Base-by-base conservation (phyloP, 305 asterid genomes). In the Coffea humblotiana region DNA sequence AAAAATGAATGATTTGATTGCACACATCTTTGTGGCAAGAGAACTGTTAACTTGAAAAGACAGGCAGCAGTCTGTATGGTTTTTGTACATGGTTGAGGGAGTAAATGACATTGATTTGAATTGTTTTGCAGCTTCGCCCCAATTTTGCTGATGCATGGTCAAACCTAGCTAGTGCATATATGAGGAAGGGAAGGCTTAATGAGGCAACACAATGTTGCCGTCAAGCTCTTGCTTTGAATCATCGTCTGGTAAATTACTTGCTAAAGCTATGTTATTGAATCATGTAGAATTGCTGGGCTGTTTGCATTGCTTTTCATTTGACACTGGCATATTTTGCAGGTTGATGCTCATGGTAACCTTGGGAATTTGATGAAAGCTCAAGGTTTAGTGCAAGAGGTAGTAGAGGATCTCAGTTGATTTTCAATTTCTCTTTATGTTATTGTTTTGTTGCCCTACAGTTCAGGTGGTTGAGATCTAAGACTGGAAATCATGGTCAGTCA, bases 291-390 rank as follows among this genome's bases (percentile, higher is more conserved):
- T 60, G 75, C 68, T 25, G 3, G 43, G 12, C 16, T 19, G 47
- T 15, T 74, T 47, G 11, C 48, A 69, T 61, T 75, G 21, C 25
- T 75, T 58, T 40, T 43, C 29, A 2, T 32, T 63, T 25, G 63
- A 61, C 64, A 61, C 27, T 25, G 18, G 58, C 58, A 73, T 79
- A 77, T 82, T 72, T 40, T 84, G 64, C 84, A 96, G 99, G 99
- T 96, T 81, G 99, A 96, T 88, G 98, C 99, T 83, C 99, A 96
- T 82, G 92, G 99, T 81, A 96, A 96, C 88, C 96, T 96, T 79
- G 99, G 99, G 71, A 96, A 96, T 89, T 87, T 96, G 87, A 92
- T 96, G 99, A 96, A 96, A 89, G 98, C 98, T 74, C 99, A 96
- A 89, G 99, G 99, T 75, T 80, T 91, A 82, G 88, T 90, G 71